Conservation (phyloP, 2,329 filamentous ascomycete species). For the Fonsecaea pugnacius region DNA sequence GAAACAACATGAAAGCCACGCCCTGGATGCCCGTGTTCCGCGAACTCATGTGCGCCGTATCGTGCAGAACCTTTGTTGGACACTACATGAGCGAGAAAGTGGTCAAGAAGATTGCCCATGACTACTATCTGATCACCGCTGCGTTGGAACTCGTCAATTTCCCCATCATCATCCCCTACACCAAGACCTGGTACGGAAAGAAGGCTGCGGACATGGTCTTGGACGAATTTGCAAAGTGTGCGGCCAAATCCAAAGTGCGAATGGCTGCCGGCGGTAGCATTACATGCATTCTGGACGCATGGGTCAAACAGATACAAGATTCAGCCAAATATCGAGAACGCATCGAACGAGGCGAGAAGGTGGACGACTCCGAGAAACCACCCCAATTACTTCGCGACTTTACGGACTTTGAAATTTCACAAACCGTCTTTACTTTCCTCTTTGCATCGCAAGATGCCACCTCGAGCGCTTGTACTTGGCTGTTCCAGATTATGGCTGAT, state of each 20-base stretch:
- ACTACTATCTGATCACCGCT: constrained; percentile 95
- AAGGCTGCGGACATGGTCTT: constrained; percentile 92
- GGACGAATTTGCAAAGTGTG: constrained; percentile 84
- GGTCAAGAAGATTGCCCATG: constrained; percentile 91
- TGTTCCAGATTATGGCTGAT: constrained; percentile 93
- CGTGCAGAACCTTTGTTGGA: constrained; percentile 94
- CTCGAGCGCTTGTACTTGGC: constrained; percentile 88
- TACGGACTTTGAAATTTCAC: constrained; percentile 85
- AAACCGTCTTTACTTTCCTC: constrained; percentile 93
- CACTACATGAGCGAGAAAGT: constrained; percentile 90
- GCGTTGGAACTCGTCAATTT: constrained; percentile 98
- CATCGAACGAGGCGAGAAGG: constrained; percentile 70
- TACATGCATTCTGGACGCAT: constrained; percentile 93
- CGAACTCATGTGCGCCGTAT: constrained; percentile 91
- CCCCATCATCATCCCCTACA: constrained; percentile 92
- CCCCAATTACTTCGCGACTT: constrained; percentile 81
- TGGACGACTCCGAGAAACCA: constrained; percentile 77
- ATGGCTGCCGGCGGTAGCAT: constrained; percentile 87
- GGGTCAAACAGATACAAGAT: constrained; percentile 86
- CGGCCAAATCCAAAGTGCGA: constrained; percentile 88
- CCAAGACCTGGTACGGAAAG: constrained; percentile 96
- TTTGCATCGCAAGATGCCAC: constrained; percentile 98
- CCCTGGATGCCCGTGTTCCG: constrained; percentile 93
- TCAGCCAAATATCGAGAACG: constrained; percentile 81
- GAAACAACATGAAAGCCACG: constrained; percentile 72